Base-by-base conservation (phyloP, 2,329 filamentous ascomycete genomes). In the Orbilia brochopaga region DNA sequence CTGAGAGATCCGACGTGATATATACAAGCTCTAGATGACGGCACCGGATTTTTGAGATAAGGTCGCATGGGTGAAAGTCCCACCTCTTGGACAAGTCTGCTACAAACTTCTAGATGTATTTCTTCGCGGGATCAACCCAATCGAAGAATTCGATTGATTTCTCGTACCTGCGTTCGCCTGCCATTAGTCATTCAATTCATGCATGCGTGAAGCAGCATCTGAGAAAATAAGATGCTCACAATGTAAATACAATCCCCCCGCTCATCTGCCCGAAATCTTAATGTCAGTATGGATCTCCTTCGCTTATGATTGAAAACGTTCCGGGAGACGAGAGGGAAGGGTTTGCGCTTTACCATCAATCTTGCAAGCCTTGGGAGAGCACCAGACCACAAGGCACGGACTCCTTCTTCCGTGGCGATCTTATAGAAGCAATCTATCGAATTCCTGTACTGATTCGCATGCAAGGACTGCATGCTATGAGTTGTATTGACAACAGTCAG, bases 221-320 rank as follows among this genome's bases (percentile, higher is more conserved):
- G n/a, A 13, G 44, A 23, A 15, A 5, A 32, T 13, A 19, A 21
- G n/a, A 21, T n/a, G n/a, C 54, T 54, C 80, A 88, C 86, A 97
- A 95, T 21, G 94, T 95, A 78, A 99, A 99, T 44, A 99, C 94
- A 78, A 99, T 96, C 17, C 94, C 94, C 63, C 94, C 94, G 78
- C 92, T 97, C 80, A 97, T 73, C 75, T 76, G 48, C 58, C 40
- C 15, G 32, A 37, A n/a, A 42, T 24, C 10, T 8, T 11, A 19
- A 44, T 27, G 27, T 56, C 37, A 56, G n/a, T n/a, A 58, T 42
- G 27, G 24, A 10, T 37, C 56, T 8, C 35, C 17, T 24, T 51
- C 15, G 6, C n/a, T 37, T 35, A n/a, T n/a, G n/a, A n/a, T n/a
- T n/a, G n/a, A n/a, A n/a, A n/a, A n/a, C n/a, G n/a, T n/a, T n/a